Base-by-base conservation (phyloP, 306 rosid species). In the Gleditsia sinensis region DNA sequence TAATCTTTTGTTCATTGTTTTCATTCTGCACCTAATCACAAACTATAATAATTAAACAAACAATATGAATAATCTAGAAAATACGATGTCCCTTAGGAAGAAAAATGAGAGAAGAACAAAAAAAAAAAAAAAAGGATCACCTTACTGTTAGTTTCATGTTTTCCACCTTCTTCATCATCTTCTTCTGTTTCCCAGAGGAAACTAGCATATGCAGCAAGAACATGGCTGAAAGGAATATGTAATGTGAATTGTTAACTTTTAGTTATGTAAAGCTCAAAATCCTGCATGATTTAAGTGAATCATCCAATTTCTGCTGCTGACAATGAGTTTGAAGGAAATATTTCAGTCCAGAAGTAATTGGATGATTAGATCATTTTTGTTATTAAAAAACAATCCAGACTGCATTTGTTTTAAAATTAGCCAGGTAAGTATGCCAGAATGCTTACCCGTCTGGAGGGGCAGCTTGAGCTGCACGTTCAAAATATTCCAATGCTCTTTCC, bases 151-250 rank as follows among this genome's bases (percentile, higher is more conserved):
- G 67, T 71, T 59, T 73, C 72, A 61, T 19, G 42, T 7, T 76
- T 75, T 81, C 54, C 86, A 54, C 54, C 69, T 34, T 78, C 83
- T 9, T 84, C 81, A 21, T 69, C 78, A 3, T 53, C 80, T 11
- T 84, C 83, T 53, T 86, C 88, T 55, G 78, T 69, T 81, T 86
- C 92, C 97, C 96, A 94, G 25, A 91, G 97, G 84, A 94, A 91
- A 78, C 89, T 83, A 72, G 93, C 83, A 83, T 86, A 86, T 83
- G 95, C 96, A 45, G 91, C 97, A 46, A 89, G 95, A 81, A 90
- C 85, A 63, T 78, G 46, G 75, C 98, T 94, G 89, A 68, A 84
- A 84, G 85, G 48, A 23, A 75, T 49, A 78, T 6, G 42, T 55
- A 23, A 73, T 19, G 61, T 19, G 60, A 45, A 69, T 54, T 10